phyloP scores from a whole-genome alignment of 73 alveolate species.

The Stentor roeselii region DNA sequence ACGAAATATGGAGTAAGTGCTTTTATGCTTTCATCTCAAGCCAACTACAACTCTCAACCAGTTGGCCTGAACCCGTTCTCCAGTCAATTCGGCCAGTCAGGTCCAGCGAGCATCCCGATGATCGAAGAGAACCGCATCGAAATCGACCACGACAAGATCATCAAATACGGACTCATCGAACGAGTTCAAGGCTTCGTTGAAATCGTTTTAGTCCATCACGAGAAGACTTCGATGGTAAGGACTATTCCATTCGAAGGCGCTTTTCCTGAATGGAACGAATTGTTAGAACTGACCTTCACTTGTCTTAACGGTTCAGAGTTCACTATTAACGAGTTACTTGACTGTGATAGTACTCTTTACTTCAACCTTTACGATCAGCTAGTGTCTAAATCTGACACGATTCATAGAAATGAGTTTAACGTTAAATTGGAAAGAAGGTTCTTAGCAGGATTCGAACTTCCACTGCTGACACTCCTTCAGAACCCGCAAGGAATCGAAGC shows the following conservation, averaged over 20 bases:
- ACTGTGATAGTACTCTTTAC: slow-evolving; percentile 78
- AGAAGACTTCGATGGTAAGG: slow-evolving; percentile 64
- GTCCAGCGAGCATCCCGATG: background rate
- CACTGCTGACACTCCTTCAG: slow-evolving; percentile 75
- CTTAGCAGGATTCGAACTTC: slow-evolving; percentile 83
- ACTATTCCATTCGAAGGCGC: slow-evolving; percentile 91
- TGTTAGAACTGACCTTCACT: slow-evolving; percentile 62
- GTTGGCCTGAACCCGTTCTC: background rate
- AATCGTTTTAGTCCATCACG: slow-evolving; percentile 74
- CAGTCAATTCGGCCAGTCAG: background rate
- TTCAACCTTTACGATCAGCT: slow-evolving; percentile 90
- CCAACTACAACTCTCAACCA: background rate
- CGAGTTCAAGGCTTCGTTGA: slow-evolving; percentile 84
- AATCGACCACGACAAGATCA: background rate
- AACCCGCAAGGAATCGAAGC: slow-evolving; percentile 91
- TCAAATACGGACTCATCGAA: slow-evolving; percentile 11
- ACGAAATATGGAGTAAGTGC: no score
- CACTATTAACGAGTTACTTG: slow-evolving; percentile 84
- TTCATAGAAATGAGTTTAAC: slow-evolving; percentile 42
- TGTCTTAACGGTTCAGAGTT: slow-evolving; percentile 54
- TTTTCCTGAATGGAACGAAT: slow-evolving; percentile 98
- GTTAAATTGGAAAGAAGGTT: slow-evolving; percentile 61
- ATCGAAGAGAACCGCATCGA: background rate
- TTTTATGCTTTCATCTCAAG: background rate
- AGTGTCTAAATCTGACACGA: slow-evolving; percentile 27